These are phyloP conservation scores for Ceratocystis ficicola DNA, from an alignment of 2,329 filamentous ascomycete species.

Conservation along the genomic window DNA sequence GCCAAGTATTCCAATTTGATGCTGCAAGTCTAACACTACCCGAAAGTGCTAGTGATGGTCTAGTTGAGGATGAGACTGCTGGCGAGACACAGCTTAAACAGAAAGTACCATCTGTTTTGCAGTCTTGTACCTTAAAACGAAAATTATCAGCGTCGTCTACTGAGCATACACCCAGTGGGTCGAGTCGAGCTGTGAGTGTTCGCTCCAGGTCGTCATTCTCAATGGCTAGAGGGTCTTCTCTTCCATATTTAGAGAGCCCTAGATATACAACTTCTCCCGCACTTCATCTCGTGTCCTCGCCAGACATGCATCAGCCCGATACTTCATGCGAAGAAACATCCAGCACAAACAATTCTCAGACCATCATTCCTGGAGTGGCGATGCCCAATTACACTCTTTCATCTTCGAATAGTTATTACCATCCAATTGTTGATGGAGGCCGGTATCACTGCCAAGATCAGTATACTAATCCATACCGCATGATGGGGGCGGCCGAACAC, in stretches of 20 bases:
- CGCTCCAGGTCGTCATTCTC: background rate
- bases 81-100: background rate
- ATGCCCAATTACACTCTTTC: background rate
- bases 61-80: background rate
- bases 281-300: background rate
- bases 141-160: background rate
- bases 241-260: background rate
- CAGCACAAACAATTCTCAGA: background rate
- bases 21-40: conserved; percentile 60
- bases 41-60: conserved; percentile 36
- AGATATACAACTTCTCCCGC: background rate
- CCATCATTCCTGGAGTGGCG: background rate
- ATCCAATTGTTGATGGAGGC: background rate
- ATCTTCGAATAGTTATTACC: background rate
- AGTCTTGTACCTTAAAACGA: background rate
- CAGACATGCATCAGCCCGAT: background rate
- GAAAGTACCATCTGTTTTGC: background rate
- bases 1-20: conserved; percentile 53
- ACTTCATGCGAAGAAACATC: background rate
- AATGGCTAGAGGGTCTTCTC: background rate
- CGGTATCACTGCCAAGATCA: background rate
- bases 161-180: background rate
- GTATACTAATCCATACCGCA: background rate
- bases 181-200: background rate
- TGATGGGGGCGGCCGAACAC: background rate